Evolutionary conservation across 495 filamentous ascomycete species (phyloP).

Genomic region (Talaromyces nanjingensis): DNA sequence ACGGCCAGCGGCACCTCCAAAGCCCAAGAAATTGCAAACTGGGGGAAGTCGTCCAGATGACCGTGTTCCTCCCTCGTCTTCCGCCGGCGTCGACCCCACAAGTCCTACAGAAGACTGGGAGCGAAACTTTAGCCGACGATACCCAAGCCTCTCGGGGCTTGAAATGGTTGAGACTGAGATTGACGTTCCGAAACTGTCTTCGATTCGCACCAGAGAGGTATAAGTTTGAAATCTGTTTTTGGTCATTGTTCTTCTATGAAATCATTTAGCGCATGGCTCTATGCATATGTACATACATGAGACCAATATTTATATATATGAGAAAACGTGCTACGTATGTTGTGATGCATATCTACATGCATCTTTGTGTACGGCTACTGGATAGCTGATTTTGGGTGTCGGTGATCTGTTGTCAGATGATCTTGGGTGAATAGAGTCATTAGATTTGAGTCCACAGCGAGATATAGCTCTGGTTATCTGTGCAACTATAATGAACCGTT

Average conservation of each 20-base stretch:
- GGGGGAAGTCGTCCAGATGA: slow-evolving; percentile 23
- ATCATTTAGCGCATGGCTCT: background rate
- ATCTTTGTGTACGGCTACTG: slow-evolving; percentile 8
- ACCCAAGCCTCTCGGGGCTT: slow-evolving; percentile 69
- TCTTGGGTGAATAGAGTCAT: background rate
- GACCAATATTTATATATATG: background rate
- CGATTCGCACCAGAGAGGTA: slow-evolving; percentile 36
- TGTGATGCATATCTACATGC: background rate
- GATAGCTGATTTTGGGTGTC: background rate
- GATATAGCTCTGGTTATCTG: background rate
- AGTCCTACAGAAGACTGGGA: slow-evolving; percentile 56
- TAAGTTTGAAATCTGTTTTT: slow-evolving; percentile 13
- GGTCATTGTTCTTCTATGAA: background rate
- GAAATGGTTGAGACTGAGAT: slow-evolving; percentile 79
- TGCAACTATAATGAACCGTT: background rate
- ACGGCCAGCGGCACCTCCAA: slow-evolving; percentile 50
- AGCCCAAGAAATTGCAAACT: slow-evolving; percentile 51
- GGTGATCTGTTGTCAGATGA: background rate
- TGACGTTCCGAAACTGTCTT: slow-evolving; percentile 33
- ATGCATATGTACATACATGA: slow-evolving; percentile 6
- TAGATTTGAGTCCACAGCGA: background rate
- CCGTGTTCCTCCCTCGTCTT: slow-evolving; percentile 16
- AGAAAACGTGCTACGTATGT: background rate
- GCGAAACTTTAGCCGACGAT: slow-evolving; percentile 70
- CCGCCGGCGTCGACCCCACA: slow-evolving; percentile 13